Evolutionary conservation across 176 grass and related monocot genomes (phyloP).

Genomic region (Rhipidocladum racemiflorum): DNA sequence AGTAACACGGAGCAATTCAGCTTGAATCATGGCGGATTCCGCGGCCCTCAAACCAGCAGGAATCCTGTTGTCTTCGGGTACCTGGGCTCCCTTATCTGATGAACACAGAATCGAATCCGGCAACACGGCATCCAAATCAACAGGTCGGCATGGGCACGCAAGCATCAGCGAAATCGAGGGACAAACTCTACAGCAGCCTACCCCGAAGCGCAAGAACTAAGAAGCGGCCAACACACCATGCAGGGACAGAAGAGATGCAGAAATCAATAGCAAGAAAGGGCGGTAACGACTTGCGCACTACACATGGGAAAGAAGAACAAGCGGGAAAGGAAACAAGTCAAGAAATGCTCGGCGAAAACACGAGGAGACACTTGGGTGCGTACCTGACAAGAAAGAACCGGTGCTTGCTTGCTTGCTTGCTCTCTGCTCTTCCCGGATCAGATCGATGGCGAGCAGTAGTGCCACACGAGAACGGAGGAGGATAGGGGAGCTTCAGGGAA

Average conservation of each 20-base stretch:
- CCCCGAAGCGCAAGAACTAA: background rate
- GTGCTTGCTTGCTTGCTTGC: background rate
- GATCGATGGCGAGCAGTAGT: background rate
- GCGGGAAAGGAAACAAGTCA: background rate
- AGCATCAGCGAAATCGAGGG: background rate
- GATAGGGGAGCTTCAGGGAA: background rate
- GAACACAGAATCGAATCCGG: background rate
- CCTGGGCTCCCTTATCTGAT: background rate
- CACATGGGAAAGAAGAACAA: background rate
- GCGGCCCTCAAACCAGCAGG: background rate
- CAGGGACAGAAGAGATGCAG: background rate
- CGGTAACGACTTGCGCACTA: background rate
- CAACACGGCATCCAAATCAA: background rate
- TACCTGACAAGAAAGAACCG: background rate
- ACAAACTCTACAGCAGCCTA: background rate
- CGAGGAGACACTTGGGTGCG: background rate
- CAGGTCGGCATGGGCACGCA: background rate
- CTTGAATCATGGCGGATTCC: background rate
- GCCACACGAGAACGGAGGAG: background rate
- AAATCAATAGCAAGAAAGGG: background rate
- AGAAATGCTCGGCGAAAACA: background rate
- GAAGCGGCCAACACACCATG: background rate
- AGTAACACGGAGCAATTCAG: background rate
- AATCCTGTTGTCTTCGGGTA: background rate
- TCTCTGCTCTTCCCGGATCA: background rate